phyloP scores from a whole-genome alignment of 2,329 filamentous ascomycete genomes.

The Aspergillus viridinutans region DNA sequence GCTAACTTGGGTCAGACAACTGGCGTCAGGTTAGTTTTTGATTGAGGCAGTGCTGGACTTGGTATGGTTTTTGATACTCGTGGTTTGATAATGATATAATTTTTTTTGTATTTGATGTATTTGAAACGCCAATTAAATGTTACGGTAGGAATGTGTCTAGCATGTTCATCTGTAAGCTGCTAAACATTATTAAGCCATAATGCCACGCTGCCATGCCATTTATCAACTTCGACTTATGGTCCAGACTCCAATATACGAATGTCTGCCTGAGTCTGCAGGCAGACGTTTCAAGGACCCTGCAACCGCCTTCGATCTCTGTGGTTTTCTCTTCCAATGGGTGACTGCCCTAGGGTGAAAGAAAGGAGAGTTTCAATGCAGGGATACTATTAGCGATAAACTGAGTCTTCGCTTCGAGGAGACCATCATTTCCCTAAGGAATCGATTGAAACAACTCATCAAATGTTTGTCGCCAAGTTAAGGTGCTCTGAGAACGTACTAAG shows the following conservation, averaged over 20 bases:
- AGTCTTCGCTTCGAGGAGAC: background rate
- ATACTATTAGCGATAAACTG: background rate
- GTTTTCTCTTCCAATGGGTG: too few relatives aligned
- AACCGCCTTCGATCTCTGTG: too few relatives aligned
- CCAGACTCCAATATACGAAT: background rate
- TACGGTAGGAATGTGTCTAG: background rate
- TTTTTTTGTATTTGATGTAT: conserved; percentile 2
- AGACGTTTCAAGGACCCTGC: background rate
- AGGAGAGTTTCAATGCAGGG: background rate
- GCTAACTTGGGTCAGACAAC: conserved; percentile 12
- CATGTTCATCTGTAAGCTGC: background rate
- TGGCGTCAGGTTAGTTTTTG: conserved; percentile 6
- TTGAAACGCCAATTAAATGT: background rate
- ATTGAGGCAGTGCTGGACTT: conserved; percentile 21
- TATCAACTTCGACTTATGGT: background rate
- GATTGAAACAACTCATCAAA: background rate
- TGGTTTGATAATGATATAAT: conserved; percentile 1
- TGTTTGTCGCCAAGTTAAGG: background rate
- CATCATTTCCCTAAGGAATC: background rate
- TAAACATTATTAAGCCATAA: background rate
- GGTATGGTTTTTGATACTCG: background rate
- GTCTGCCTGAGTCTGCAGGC: background rate
- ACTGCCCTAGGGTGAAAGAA: too few relatives aligned
- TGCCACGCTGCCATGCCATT: background rate
- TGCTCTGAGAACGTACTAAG: background rate